Base-by-base conservation (phyloP, 202 grass and related monocot species). In the Elaeis oleifera region DNA sequence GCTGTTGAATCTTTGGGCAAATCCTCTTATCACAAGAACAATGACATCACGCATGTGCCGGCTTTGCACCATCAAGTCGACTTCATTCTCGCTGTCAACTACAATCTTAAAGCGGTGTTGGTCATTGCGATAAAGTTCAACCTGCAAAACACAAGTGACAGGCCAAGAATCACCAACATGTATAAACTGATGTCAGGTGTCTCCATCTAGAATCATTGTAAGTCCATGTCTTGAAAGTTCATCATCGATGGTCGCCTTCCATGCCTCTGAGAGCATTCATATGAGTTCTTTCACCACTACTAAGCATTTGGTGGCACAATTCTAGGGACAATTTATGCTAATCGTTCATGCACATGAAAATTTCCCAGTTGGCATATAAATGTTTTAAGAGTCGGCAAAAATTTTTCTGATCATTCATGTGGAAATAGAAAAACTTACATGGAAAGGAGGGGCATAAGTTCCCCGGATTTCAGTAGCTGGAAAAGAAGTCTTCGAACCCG, bases 41-140 rank as follows among this genome's bases (percentile, higher is more conserved):
- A 99, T 72, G 69, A 89, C 61, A 64, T 99, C 94, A 15, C 88
- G 78, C 78, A 78, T 84, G 27, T 87, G 88, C 1, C 75, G 77
- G 3, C 84, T 94, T 72, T 90, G 94, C 68, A 94, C 94, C 88
- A 92, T 86, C 74, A 97, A 75, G 5, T 89, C 88, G 23, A 75
- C 80, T 32, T 97, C 94, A n/a, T 68, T 87, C 0, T 99, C 82
- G 17, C 74, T 71, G n/a, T 94, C 94, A 3, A 99, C 72, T 13
- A 89, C 85, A 20, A 99, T 99, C 83, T 99, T 99, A 73, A 99
- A 92, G n/a, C 80, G 64, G 75, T 92, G 88, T 51, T 89, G 88
- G 75, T 92, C 82, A 25, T 89, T 99, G 6, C 75, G 78, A 67
- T 89, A 82, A 39, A 99, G 75, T 58, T 87, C 94, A 23, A 99